Evolutionary conservation across 495 filamentous ascomycete genomes (phyloP).

Genomic region (Penicillium atrosanguineum): DNA sequence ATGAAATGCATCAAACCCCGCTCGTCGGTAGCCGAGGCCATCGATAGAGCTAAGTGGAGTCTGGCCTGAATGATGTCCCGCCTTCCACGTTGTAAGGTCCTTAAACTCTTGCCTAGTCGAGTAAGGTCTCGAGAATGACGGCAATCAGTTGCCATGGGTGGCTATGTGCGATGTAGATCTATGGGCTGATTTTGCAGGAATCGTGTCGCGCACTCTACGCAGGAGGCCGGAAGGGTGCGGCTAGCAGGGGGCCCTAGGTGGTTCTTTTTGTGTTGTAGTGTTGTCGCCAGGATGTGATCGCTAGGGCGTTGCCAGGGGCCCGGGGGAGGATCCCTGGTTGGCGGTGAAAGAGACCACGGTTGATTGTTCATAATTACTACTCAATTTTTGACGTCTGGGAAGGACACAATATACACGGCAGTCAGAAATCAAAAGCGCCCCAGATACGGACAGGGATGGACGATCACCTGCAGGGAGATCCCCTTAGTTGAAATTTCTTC

Average conservation of each 20-base stretch:
- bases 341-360: neutral
- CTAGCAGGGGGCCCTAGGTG: neutral
- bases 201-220: neutral
- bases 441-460: neutral
- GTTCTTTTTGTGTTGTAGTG: neutral
- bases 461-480: neutral
- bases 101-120: constrained; percentile 6
- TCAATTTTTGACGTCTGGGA: neutral
- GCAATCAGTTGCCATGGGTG: neutral
- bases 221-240: neutral
- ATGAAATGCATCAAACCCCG: neutral
- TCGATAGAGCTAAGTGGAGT: constrained; percentile 1
- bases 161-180: neutral
- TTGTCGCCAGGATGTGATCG: neutral
- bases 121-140: neutral
- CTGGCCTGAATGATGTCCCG: constrained; percentile 1
- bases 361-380: neutral
- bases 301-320: too few species aligned
- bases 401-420: too few species aligned
- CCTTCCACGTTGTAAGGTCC: neutral
- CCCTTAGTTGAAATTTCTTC: neutral
- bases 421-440: too few species aligned
- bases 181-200: neutral
- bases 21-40: neutral
- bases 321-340: neutral